Base-by-base conservation (phyloP, 768 basidiomycete genomes). In the Trametes sanguinea region DNA sequence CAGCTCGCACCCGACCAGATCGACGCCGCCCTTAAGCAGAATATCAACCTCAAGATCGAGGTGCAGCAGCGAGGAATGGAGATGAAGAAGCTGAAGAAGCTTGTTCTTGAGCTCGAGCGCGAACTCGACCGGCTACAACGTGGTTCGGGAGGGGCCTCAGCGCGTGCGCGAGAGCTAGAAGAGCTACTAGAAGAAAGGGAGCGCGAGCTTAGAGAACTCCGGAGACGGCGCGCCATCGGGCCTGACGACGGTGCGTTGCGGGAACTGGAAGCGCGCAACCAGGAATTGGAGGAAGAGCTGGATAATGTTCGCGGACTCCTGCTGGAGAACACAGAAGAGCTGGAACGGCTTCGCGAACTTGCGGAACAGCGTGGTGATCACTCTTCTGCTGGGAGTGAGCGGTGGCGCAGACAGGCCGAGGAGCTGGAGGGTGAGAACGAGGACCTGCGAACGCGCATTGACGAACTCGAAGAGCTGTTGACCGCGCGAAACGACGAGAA, bases 1-100 rank as follows among this genome's bases (percentile, higher is more conserved):
- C 87, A 92, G 68, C 85, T 95, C 51, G 90, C 92, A 0, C 94
- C 94, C 0, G 94, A 96, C 72, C 90, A 97, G 70, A 90, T 95
- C 72, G 91, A 97, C 69, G 89, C 90, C 4, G 91, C 90, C 4
- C 83, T 94, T 60, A 93, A 95, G 68, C 93, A 96, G 75, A 96
- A 96, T 69, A 92, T 94, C 70, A 89, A 88, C 65, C 87, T 96
- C 70, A 96, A 96, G 76, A 89, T 95, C 67, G 92, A 95, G 72
- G 91, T 94, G 1, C 90, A 94, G 67, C 88, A 93, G 69, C 86
- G 92, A 2, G 88, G 91, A 11, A 86, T 92, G 77, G 95, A 96
- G 75, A 83, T 94, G 70, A 96, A 96, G 81, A 92, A 91, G 73
- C 80, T 93, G 62, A 93, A 93, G 75, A 95, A 96, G 71, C 85